Evolutionary conservation across 257 asterid species (phyloP).

Genomic region (Linaria vulgaris): DNA sequence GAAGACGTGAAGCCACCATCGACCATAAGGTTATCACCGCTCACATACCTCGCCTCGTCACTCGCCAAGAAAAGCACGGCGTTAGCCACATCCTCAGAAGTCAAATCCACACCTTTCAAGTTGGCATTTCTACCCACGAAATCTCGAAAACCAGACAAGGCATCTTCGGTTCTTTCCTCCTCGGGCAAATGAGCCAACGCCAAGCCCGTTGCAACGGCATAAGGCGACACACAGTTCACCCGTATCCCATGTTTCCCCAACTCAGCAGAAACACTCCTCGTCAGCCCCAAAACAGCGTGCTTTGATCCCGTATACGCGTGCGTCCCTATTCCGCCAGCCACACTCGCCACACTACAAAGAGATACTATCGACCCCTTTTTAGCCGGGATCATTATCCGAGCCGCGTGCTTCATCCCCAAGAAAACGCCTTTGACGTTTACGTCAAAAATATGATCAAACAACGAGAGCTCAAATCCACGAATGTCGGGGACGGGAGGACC

Average conservation of each 20-base stretch:
- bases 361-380: conserved; percentile 79
- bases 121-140: conserved; percentile 61
- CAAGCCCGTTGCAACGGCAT: conserved; percentile 67
- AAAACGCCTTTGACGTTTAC: conserved; percentile 76
- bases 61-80: conserved; percentile 83
- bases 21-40: conserved; percentile 82
- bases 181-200: conserved; percentile 73
- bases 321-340: conserved; percentile 54
- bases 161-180: conserved; percentile 70
- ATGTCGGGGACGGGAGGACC: conserved; percentile 83
- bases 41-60: conserved; percentile 79
- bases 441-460: conserved; percentile 61
- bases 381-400: conserved; percentile 80
- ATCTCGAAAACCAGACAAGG: conserved; percentile 54
- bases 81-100: conserved; percentile 63
- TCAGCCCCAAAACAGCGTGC: conserved; percentile 85
- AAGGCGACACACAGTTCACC: conserved; percentile 88
- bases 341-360: conserved; percentile 57
- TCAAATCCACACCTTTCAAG: conserved; percentile 79
- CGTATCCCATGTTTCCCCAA: conserved; percentile 79
- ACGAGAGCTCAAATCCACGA: conserved; percentile 59
- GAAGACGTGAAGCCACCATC: conserved; percentile 82
- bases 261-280: conserved; percentile 85
- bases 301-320: conserved; percentile 85
- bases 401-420: conserved; percentile 92